Evolutionary conservation across 2,329 filamentous ascomycete species (phyloP).

Genomic region (Curvularia sp.): DNA sequence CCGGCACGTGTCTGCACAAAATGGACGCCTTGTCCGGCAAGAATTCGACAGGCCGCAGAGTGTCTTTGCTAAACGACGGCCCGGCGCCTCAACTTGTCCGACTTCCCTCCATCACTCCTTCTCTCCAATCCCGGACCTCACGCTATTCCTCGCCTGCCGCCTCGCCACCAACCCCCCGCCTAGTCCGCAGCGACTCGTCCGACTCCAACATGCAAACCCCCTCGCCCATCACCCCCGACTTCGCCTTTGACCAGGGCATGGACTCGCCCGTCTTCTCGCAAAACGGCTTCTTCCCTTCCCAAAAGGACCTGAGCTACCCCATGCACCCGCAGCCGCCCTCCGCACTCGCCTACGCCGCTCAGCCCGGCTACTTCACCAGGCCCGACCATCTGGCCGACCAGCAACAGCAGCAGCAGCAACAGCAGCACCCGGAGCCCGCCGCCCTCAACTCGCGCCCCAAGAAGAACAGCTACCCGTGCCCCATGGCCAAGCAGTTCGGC

Average conservation of each 20-base stretch:
- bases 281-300: slow-evolving; percentile 37
- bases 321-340: slow-evolving; percentile 32
- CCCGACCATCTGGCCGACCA: slow-evolving; percentile 21
- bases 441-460: slow-evolving; percentile 54
- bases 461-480: slow-evolving; percentile 77
- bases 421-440: slow-evolving; percentile 19
- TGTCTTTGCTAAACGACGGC: slow-evolving; percentile 60
- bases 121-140: slow-evolving; percentile 50
- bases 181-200: slow-evolving; percentile 56
- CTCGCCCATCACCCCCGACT: slow-evolving; percentile 57
- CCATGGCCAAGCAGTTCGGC: slow-evolving; percentile 71
- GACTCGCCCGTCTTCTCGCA: slow-evolving; percentile 41
- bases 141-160: slow-evolving; percentile 55
- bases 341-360: slow-evolving; percentile 31
- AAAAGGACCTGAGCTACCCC: slow-evolving; percentile 35
- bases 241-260: slow-evolving; percentile 38
- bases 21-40: slow-evolving; percentile 57
- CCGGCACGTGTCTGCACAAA: slow-evolving; percentile 45
- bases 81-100: slow-evolving; percentile 43
- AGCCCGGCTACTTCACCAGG: slow-evolving; percentile 31
- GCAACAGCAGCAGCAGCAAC: background rate
- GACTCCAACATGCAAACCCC: slow-evolving; percentile 55
- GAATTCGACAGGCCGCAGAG: slow-evolving; percentile 58
- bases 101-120: slow-evolving; percentile 47
- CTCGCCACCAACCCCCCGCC: slow-evolving; percentile 56